Evolutionary conservation across 495 filamentous ascomycete genomes (phyloP).

Genomic region (Lepraria neglecta): DNA sequence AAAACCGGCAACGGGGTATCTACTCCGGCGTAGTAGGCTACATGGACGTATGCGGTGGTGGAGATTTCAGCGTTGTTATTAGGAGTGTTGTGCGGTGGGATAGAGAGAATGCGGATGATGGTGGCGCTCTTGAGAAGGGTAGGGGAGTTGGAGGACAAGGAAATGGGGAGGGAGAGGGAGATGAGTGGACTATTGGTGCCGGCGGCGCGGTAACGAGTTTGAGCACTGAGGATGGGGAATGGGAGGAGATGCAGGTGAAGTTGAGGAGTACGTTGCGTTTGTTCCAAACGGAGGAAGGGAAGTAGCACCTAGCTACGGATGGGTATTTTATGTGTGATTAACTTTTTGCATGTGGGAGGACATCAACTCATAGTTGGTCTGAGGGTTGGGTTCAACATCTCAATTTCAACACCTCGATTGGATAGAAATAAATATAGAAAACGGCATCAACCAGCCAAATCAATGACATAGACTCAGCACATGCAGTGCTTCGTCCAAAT

Average conservation of each 20-base stretch:
- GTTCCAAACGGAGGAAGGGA: conserved; percentile 26
- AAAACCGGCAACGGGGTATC: conserved; percentile 62
- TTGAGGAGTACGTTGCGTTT: conserved; percentile 58
- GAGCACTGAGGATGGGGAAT: conserved; percentile 70
- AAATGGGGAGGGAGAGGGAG: background rate
- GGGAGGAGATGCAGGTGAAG: conserved; percentile 88
- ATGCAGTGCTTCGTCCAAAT: too few relatives aligned
- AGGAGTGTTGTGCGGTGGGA: conserved; percentile 67
- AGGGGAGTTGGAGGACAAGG: conserved; percentile 10
- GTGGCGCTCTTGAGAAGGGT: conserved; percentile 15
- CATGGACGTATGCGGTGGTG: conserved; percentile 74
- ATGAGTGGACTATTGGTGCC: conserved; percentile 72
- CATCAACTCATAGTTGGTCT: background rate
- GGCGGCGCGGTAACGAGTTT: conserved; percentile 82
- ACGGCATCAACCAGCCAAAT: too few relatives aligned
- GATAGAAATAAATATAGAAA: too few relatives aligned
- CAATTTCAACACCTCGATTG: too few relatives aligned
- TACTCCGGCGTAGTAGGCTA: conserved; percentile 90
- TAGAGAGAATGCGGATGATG: conserved; percentile 36
- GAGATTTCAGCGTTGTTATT: conserved; percentile 85
- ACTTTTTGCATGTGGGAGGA: background rate
- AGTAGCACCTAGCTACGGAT: background rate
- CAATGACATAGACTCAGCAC: too few relatives aligned
- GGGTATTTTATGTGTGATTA: background rate
- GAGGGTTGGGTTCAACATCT: conserved; percentile 4